Evolutionary conservation across 306 rosid genomes (phyloP), one percentile per base, ranked within the genome.

Genomic region (Lathyrus tuberosus): DNA sequence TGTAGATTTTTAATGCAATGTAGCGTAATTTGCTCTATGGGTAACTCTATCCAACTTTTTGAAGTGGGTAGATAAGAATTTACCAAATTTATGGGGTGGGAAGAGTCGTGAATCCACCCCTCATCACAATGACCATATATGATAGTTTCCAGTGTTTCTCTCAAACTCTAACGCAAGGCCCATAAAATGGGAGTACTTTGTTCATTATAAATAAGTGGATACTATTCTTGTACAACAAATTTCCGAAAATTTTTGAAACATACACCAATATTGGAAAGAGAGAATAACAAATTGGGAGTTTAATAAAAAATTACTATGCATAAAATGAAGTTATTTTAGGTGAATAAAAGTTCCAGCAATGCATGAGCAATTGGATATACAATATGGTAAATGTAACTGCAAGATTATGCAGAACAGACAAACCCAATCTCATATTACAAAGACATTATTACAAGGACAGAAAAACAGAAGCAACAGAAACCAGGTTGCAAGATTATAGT

Each of bases 81-180:
- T n/a, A n/a, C n/a, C n/a, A 18, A 62, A 62, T 17, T 16, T 11
- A 20, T 6, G 33, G 40, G 68, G 52, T 18, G 35, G 20, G 35
- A 41, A 20, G 44, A 63, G 44, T 20, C 52, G 51, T 20, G 68
- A 63, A 63, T 63, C 51, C 68, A 63, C 11, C 51, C 20, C 52
- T 40, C 2, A 59, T 9, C 18, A 41, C 13, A 17, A 20, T 57
- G 17, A 52, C 59, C 20, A 13, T 43, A 43, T 13, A 57, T 14
- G 11, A 28, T 30, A 16, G 41, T 28, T 30, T 30, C 33, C 58
- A 0, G 40, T 2, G 13, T 51, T 30, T 16, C 30, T 6, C 12
- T 8, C 58, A 1, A 17, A 8, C 12, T 16, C 20, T 18, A 47
- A 16, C 10, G 53, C 22, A 17, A 17, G 28, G 57, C 57, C 12